Evolutionary conservation across 2,329 filamentous ascomycete genomes (phyloP), one percentile per base, ranked within the genome.

Genomic region (Ophiostoma montium): DNA sequence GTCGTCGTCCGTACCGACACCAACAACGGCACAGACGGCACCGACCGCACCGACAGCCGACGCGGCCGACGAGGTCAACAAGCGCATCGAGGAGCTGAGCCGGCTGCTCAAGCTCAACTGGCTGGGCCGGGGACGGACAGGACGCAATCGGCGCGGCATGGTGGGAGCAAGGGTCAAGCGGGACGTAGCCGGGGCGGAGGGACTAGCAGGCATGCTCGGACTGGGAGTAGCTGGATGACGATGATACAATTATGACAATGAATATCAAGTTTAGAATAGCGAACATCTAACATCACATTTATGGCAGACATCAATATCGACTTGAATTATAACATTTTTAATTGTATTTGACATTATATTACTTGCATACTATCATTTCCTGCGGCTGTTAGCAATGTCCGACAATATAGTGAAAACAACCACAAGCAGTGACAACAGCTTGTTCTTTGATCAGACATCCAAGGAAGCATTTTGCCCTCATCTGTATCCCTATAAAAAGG

Each of bases 81-180:
- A 74, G 50, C 86, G 83, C 65, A 84, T 96, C 59, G 84, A 90
- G 53, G 78, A 89, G 59, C 69, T 98, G 54, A 87, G 84, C 50
- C 83, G 86, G 60, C 80, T 92, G 57, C 70, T 98, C 53, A 98
- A 96, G 67, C 79, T 95, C 59, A 98, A 98, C 64, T 98, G 92
- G 92, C 74, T 98, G 1, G 90, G 90, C 0, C 73, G 92, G 43
- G 90, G 90, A 0, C 70, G 92, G 33, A 96, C 88, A 3, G 92
- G 92, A 0, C 73, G 92, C 54, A 94, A 96, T 63, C 70, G 92
- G 48, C 78, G 87, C 55, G 92, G 92, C 0, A 90, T 95, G 61
- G 89, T 96, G 1, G 89, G 88, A 2, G 75, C 74, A 0, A 63
- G 75, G 47, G 73, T 77, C 10, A 67, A 68, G 55, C 64, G 74